A percentile compares a stretch with the other conserved stretches of the same genome.
These are phyloP conservation scores for Aeschynomene evenia DNA, from an alignment of 306 rosid species.

Conservation along the genomic window DNA sequence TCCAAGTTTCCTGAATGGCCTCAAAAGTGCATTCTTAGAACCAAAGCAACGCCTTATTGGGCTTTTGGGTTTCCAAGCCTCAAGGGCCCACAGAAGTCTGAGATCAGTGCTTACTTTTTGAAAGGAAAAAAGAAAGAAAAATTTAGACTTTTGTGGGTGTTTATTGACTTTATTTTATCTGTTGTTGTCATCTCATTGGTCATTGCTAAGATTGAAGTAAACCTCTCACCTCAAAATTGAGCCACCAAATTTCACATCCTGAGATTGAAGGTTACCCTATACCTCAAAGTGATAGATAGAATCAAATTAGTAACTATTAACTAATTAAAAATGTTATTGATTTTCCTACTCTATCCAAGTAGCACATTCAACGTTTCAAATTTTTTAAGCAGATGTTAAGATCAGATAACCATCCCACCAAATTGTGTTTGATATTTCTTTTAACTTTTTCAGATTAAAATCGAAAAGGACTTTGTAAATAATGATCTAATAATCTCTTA, in stretches of 20 bases:
- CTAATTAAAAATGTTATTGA: background rate
- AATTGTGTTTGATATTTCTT: background rate
- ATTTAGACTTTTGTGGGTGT: background rate
- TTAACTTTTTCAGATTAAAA: background rate
- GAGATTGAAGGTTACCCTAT: slow-evolving; percentile 31
- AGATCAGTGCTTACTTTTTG: background rate
- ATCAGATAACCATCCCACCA: background rate
- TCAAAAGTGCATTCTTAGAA: background rate
- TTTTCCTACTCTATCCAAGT: too few species aligned
- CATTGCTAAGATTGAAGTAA: slow-evolving; percentile 15
- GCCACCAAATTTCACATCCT: slow-evolving; percentile 21
- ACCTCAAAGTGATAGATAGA: slow-evolving; percentile 17
- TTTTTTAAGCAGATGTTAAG: background rate
- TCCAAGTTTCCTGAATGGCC: slow-evolving; percentile 14
- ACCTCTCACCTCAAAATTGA: slow-evolving; percentile 28
- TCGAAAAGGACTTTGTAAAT: background rate
- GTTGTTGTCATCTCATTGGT: background rate
- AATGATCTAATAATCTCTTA: too few species aligned
- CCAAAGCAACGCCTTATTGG: slow-evolving; percentile 11
- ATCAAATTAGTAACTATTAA: background rate
- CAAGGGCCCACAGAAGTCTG: background rate
- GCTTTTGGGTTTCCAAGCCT: background rate
- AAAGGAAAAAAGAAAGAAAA: too few species aligned
- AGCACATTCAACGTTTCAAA: background rate
- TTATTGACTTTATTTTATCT: slow-evolving; percentile 15